Base-by-base conservation (phyloP, 2,329 filamentous ascomycete genomes). In the Talaromyces sp. region DNA sequence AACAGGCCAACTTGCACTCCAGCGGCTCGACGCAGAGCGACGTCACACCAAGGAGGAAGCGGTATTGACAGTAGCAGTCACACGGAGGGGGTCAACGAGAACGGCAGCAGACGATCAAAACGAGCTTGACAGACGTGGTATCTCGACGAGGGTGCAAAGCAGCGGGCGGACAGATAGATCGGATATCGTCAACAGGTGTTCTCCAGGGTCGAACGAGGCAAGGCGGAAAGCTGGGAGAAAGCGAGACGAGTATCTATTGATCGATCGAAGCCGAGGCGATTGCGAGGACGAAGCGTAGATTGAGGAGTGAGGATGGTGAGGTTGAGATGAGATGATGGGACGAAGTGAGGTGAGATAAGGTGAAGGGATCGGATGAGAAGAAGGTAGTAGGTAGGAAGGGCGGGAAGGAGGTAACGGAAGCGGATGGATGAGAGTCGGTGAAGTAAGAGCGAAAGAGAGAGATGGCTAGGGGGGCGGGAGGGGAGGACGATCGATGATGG, bases 361-460 rank as follows among this genome's bases (percentile, higher is more conserved):
- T 39, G 56, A 58, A 62, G 62, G 56, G 56, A 62, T 47, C 42
- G 42, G 42, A 47, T 47, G 42, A 57, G 64, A 44, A 42, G 47
- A 28, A 59, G 60, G 59, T 57, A 54, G 53, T 61, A 44, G 55
- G 63, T 22, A 22, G 13, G 19, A 22, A 47, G 54, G 22, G 51
- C 52, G 59, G 63, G 57, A 62, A 62, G 56, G 57, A 60, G 59
- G 61, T 53, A 61, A 61, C 59, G 60, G 55, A 60, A 59, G 53
- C 55, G 65, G 64, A 64, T 63, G 62, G 62, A 59, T 64, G 61
- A 60, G 63, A 65, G 66, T 64, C 64, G 64, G 62, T 62, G 62
- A 60, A 61, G 55, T 47, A 47, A 4, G 42, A 47, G 42, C 62
- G 57, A 51, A 49, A 33, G 63, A 60, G 61, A 56, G 61, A 49